phyloP scores from a whole-genome alignment of 495 filamentous ascomycete species.

The Daldinia childiae region DNA sequence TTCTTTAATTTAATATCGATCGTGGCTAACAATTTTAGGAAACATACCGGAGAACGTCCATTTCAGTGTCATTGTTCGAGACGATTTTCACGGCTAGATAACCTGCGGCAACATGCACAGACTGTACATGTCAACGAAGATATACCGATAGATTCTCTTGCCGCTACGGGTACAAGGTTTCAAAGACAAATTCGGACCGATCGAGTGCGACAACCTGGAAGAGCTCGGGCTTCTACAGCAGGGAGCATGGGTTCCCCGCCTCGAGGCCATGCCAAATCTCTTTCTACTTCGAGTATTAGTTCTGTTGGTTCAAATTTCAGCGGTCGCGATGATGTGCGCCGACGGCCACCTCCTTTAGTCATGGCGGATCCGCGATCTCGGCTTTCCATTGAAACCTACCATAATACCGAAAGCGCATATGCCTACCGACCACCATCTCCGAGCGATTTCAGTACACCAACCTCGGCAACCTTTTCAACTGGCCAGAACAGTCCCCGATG shows the following conservation, averaged over 20 bases:
- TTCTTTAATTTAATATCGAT: not conserved
- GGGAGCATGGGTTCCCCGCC: constrained; percentile 68
- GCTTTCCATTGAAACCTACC: constrained; percentile 71
- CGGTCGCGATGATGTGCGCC: constrained; percentile 66
- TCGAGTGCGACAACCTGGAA: constrained; percentile 72
- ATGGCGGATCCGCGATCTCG: constrained; percentile 79
- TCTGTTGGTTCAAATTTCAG: constrained; percentile 79
- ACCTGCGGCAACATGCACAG: constrained; percentile 94
- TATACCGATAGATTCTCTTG: constrained; percentile 91
- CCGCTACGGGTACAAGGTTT: constrained; percentile 91
- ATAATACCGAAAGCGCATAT: constrained; percentile 59
- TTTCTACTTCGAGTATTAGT: constrained; percentile 85
- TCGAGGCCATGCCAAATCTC: constrained; percentile 81
- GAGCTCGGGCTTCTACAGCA: constrained; percentile 79
- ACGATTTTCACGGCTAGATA: constrained; percentile 96
- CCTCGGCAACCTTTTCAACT: constrained; percentile 76
- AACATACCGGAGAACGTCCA: constrained; percentile 96
- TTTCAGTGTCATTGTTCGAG: constrained; percentile 97
- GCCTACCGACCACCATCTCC: constrained; percentile 67
- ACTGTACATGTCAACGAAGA: constrained; percentile 98
- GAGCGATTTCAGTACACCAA: constrained; percentile 78
- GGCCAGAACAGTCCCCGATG: constrained; percentile 78
- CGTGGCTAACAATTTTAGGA: constrained; percentile 63
- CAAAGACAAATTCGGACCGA: constrained; percentile 91
- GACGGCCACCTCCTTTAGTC: constrained; percentile 81